These are phyloP conservation scores for Erythrophleum ivorense DNA, from an alignment of 331 rosid species.

Conservation along the genomic window DNA sequence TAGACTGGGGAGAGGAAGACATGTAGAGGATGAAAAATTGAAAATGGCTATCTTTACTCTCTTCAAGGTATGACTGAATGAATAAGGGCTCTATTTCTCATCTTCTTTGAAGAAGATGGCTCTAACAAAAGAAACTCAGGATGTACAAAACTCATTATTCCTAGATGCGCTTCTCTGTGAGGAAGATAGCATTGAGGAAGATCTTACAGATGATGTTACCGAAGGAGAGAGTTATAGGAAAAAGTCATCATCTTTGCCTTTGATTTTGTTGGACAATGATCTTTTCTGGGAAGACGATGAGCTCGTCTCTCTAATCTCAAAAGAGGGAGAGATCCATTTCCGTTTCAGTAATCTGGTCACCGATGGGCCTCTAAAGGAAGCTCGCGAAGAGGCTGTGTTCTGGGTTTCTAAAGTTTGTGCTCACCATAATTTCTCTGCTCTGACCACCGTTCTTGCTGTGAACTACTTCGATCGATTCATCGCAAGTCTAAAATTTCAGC, in stretches of 20 bases:
- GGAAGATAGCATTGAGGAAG: slow-evolving; percentile 60
- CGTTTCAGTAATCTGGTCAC: slow-evolving; percentile 30
- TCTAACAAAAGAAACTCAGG: slow-evolving; percentile 50
- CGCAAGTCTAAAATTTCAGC: slow-evolving; percentile 57
- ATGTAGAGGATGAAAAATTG: slow-evolving; percentile 34
- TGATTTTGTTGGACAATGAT: slow-evolving; percentile 54
- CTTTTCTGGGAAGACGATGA: slow-evolving; percentile 70
- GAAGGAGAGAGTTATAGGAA: slow-evolving; percentile 36
- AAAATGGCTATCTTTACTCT: slow-evolving; percentile 49
- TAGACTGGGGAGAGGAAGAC: slow-evolving; percentile 41
- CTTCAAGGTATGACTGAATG: slow-evolving; percentile 37
- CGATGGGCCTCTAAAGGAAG: slow-evolving; percentile 53
- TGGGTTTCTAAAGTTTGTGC: slow-evolving; percentile 74
- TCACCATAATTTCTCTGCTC: slow-evolving; percentile 65
- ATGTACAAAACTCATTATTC: slow-evolving; percentile 46
- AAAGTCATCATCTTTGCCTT: slow-evolving; percentile 53
- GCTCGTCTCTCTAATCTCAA: slow-evolving; percentile 62
- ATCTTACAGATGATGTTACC: slow-evolving; percentile 37
- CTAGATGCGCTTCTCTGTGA: slow-evolving; percentile 73
- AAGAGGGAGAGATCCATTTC: slow-evolving; percentile 64
- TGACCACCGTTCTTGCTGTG: slow-evolving; percentile 77
- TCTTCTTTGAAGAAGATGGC: slow-evolving; percentile 71
- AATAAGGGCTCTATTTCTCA: slow-evolving; percentile 41
- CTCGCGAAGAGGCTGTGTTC: slow-evolving; percentile 61
- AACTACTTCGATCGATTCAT: slow-evolving; percentile 90